Conservation (phyloP, 352 stramenopile genomes). For the Phytophthora agathidicida region DNA sequence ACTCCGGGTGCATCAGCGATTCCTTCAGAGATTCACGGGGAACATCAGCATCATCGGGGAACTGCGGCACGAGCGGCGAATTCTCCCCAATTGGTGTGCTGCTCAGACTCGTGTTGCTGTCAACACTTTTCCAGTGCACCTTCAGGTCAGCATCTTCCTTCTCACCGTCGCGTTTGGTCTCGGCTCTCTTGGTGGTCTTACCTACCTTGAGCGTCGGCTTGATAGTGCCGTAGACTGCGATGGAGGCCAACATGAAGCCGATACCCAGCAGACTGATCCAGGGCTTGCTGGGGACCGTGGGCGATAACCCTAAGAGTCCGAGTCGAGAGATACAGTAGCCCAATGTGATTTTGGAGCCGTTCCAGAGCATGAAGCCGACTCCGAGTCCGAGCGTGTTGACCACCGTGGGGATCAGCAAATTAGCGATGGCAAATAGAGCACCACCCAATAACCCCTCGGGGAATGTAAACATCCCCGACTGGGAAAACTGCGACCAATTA, state of each 20-base stretch:
- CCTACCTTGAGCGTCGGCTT: conserved; percentile 58
- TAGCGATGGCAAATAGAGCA: conserved; percentile 78
- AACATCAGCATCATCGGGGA: conserved; percentile 15
- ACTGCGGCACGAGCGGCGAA: conserved; percentile 49
- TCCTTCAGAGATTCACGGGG: conserved; percentile 57
- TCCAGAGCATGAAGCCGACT: conserved; percentile 89
- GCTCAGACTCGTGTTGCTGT: conserved; percentile 24
- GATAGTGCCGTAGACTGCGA: conserved; percentile 81
- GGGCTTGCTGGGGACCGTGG: conserved; percentile 63
- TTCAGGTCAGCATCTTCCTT: conserved; percentile 1
- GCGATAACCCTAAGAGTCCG: conserved; percentile 68
- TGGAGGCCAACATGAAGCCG: conserved; percentile 78
- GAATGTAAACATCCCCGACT: conserved; percentile 82
- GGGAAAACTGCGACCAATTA: conserved; percentile 77
- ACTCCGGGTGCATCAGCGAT: conserved; percentile 69
- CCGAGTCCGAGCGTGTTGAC: conserved; percentile 84
- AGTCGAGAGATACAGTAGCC: conserved; percentile 83
- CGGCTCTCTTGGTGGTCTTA: conserved; percentile 20
- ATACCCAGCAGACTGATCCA: conserved; percentile 71
- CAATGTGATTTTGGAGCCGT: conserved; percentile 84
- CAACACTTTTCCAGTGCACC: conserved; percentile 13
- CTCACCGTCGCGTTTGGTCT: conserved; percentile 2
- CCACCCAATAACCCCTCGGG: conserved; percentile 79
- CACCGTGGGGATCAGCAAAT: conserved; percentile 85
- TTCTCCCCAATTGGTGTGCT: conserved; percentile 34